Base-by-base conservation (phyloP, 2,329 filamentous ascomycete species). In the Pestalotiopsis sp. region DNA sequence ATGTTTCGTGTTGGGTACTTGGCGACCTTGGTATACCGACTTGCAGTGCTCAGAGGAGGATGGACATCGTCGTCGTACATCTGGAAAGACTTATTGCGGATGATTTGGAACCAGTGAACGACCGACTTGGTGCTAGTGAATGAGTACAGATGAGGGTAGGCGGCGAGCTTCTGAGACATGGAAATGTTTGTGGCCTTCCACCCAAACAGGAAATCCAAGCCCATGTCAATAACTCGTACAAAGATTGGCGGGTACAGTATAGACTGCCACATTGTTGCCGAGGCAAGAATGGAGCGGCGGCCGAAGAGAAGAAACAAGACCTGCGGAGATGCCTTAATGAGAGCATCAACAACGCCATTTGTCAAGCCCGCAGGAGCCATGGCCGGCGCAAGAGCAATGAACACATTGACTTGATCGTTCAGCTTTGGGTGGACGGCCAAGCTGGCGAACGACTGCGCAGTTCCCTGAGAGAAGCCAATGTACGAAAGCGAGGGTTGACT, bases 71-170 rank as follows among this genome's bases (percentile, higher is more conserved):
- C 96, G 77, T 99, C 96, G 80, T 95, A 98, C 93, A 99, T 98
- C 80, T 99, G 96, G 80, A 99, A 98, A 31, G 90, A 94, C 75
- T 94, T 93, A 76, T 95, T 98, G 72, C 96, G 92, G 75, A 99
- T 99, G 77, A 99, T 98, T 78, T 99, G 96, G 79, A 99, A 99
- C 96, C 96, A 99, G 78, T 99, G 96, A 0, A 99, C 96, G 9
- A 99, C 94, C 23, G 92, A 95, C 82, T 99, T 99, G 68, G 94
- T 97, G 78, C 93, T 97, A 0, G 95, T 98, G 79, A 95, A 98
- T 0, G 95, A 98, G 83, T 97, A 99, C 0, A 99, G 84, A 82
- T 99, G 96, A 11, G 95, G 92, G 78, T 99, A 99, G 1, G 94
- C 94, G 2, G 96, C 96, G 20, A 99, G 88, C 78, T 99, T 99